Evolutionary conservation across 495 filamentous ascomycete species (phyloP), one percentile per base, ranked within the genome.

Genomic region (Copromyces sp.): DNA sequence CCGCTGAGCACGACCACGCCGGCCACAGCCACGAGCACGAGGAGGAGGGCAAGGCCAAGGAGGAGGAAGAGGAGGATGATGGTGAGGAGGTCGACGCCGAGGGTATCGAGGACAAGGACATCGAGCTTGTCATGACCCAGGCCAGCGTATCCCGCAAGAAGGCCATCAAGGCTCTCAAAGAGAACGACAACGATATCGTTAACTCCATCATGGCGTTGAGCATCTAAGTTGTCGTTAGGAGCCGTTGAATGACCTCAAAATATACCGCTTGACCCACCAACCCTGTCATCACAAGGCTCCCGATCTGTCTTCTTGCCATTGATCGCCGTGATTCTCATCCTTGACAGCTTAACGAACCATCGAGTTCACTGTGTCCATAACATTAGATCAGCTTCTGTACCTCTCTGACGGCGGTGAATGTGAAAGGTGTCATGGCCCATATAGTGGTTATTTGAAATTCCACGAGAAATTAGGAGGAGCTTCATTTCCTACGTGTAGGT

Each of bases 131-230:
- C 81, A 98, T 98, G 94, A 93, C 93, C 74, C 93, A 99, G 86
- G 95, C 95, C 73, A 95, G 86, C 79, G 95, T 99, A 71, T 95
- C 92, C 74, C 87, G 95, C 80, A 98, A 96, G 87, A 98, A 98
- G 89, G 95, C 95, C 71, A 90, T 98, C 86, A 98, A 97, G 85
- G 96, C 96, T 39, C 87, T 99, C 74, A 95, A 95, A 87, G 94
- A 98, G 87, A 98, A 99, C 83, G 94, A 98, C 84, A 97, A 98
- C 78, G 96, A 99, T 83, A 98, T 99, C 85, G 96, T 99, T 84
- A 98, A 98, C 89, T 97, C 95, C 73, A 99, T 99, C 86, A 99
- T 99, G 95, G 94, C 95, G 76, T 87, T 99, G 83, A 97, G 94
- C 86, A 92, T 97, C 92, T 99, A 89, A 87, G 76, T 12, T 68